Conservation (phyloP, 805 yeast genomes). For the baker's yeast (Saccharomyces cerevisiae) region DNA sequence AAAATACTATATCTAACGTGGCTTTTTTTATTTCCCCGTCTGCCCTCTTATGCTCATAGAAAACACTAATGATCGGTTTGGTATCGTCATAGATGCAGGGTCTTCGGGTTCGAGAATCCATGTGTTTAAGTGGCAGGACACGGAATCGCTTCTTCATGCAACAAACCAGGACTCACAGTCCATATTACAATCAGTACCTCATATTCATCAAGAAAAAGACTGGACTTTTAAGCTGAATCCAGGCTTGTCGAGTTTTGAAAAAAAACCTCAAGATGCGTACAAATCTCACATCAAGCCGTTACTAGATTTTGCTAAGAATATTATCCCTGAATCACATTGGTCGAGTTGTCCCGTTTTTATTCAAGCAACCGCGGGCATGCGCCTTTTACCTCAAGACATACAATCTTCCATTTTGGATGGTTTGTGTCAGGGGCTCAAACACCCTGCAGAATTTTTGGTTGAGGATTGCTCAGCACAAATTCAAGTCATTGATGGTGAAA, state of each 20-base stretch:
- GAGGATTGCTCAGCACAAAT: constrained; percentile 60
- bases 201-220: constrained; percentile 48
- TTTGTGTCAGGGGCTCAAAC: constrained; percentile 50
- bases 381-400: constrained; percentile 53
- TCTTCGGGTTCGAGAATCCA: constrained; percentile 89
- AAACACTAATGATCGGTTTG: constrained; percentile 40
- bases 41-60: neutral
- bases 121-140: constrained; percentile 71
- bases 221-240: constrained; percentile 75
- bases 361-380: constrained; percentile 97
- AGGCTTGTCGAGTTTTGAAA: constrained; percentile 69
- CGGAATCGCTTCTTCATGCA: constrained; percentile 19
- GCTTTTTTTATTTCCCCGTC: neutral
- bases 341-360: constrained; percentile 74
- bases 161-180: constrained; percentile 6
- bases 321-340: constrained; percentile 58
- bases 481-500: constrained; percentile 84
- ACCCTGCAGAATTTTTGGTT: constrained; percentile 47
- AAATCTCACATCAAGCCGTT: constrained; percentile 57
- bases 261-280: constrained; percentile 54
- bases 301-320: constrained; percentile 56
- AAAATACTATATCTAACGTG: neutral
- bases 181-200: constrained; percentile 53
- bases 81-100: constrained; percentile 90
- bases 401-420: constrained; percentile 46